phyloP scores from a whole-genome alignment of 106 monocot species.

The Dendrobium chrysotoxum region DNA sequence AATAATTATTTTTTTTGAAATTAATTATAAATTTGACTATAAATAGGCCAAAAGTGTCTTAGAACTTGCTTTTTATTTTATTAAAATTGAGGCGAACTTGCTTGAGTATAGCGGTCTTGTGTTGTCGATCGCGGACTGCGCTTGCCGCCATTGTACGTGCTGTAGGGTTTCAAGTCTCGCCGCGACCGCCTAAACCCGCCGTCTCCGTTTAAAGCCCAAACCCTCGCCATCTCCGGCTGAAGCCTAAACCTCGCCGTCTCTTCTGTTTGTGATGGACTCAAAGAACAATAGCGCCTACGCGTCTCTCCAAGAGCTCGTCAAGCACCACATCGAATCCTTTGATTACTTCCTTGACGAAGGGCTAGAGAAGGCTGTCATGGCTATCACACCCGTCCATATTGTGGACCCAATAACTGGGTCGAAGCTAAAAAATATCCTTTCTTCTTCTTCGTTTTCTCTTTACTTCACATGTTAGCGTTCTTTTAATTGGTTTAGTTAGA shows the following conservation, averaged over 20 bases:
- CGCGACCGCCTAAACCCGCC: neutral
- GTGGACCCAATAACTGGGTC: conserved; percentile 17
- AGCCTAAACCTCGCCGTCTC: neutral
- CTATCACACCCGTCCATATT: conserved; percentile 44
- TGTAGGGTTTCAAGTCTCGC: too few relatives aligned
- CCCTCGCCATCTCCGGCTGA: neutral
- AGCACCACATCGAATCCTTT: conserved; percentile 86
- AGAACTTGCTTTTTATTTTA: too few relatives aligned
- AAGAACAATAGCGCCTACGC: conserved; percentile 15
- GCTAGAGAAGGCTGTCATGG: conserved; percentile 39
- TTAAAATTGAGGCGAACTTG: too few relatives aligned
- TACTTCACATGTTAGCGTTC: neutral
- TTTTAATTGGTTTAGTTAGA: conserved; percentile 1
- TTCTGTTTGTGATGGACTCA: neutral
- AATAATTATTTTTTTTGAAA: too few relatives aligned
- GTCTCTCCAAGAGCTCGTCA: conserved; percentile 51
- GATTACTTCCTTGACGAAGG: conserved; percentile 83
- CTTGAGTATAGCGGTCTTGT: too few relatives aligned
- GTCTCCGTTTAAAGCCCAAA: neutral
- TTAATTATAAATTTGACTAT: too few relatives aligned
- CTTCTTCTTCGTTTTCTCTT: neutral
- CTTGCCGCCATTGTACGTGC: too few relatives aligned
- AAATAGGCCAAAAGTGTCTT: too few relatives aligned
- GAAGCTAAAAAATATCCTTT: conserved; percentile 84
- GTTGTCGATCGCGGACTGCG: too few relatives aligned